Percentiles rank a stretch among this genome's conserved stretches.
Evolutionary conservation across 192 early-diverging fungal genomes (phyloP).

Genomic region (Mortierella antarctica): DNA sequence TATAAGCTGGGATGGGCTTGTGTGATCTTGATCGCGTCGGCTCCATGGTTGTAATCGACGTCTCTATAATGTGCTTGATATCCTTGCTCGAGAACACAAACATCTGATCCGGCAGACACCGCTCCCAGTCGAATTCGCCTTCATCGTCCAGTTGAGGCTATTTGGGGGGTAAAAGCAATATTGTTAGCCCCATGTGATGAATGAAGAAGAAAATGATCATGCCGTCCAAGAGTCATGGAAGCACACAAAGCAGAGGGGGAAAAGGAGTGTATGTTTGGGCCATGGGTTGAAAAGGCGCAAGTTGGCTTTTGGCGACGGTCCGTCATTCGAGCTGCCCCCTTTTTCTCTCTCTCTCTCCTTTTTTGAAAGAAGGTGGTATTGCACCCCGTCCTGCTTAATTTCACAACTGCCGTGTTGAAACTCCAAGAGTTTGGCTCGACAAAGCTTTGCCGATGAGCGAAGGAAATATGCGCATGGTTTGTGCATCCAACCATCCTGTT

Average conservation of each 20-base stretch:
- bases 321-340: neutral
- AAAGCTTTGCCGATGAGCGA: too few relatives aligned
- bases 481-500: too few relatives aligned
- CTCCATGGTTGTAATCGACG: constrained; percentile 73
- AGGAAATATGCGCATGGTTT: too few relatives aligned
- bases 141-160: constrained; percentile 56
- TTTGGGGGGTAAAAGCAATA: neutral
- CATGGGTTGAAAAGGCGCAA: neutral
- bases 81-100: constrained; percentile 88
- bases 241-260: neutral
- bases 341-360: neutral
- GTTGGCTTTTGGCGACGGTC: neutral
- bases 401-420: too few relatives aligned
- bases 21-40: constrained; percentile 70
- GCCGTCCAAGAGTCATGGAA: neutral
- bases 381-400: neutral
- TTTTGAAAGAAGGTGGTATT: constrained; percentile 17
- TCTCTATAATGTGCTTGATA: constrained; percentile 78
- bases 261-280: constrained; percentile 9
- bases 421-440: too few relatives aligned
- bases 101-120: constrained; percentile 92
- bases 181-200: neutral
- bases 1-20: constrained; percentile 82
- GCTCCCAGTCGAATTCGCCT: constrained; percentile 82
- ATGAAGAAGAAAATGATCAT: constrained; percentile 1